A percentile compares a stretch with the other conserved stretches of the same genome.
Conservation (phyloP, 805 yeast species). For the Suhomyces sp. region DNA sequence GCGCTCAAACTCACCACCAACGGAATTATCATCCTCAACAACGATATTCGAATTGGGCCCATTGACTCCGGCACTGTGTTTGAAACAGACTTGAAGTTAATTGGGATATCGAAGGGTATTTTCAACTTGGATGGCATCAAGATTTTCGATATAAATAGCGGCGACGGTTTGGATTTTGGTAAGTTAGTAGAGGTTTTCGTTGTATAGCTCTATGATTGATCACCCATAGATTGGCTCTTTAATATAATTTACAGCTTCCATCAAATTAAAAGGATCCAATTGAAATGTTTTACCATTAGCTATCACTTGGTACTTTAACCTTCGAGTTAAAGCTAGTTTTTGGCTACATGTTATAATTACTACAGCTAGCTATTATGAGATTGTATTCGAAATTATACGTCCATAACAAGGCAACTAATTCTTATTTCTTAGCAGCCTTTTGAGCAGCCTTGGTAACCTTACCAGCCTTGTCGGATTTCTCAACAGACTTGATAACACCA, state of each 20-base stretch:
- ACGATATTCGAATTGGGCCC: conserved; percentile 63
- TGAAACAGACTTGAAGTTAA: conserved; percentile 58
- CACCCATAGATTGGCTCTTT: no score
- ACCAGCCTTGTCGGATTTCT: conserved; percentile 80
- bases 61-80: conserved; percentile 59
- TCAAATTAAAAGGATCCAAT: no score
- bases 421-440: conserved; percentile 75
- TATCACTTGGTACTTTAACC: no score
- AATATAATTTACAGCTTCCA: no score
- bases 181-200: conserved; percentile 68
- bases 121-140: conserved; percentile 63
- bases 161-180: conserved; percentile 71
- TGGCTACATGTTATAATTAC: no score
- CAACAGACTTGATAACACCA: conserved; percentile 97
- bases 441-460: conserved; percentile 96
- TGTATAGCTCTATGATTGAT: conserved; percentile 17
- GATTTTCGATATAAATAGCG: conserved; percentile 58
- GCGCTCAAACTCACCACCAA: conserved; percentile 38
- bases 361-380: no score
- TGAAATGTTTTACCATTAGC: no score
- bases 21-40: conserved; percentile 63
- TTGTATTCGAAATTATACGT: neutral
- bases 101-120: conserved; percentile 65
- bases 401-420: neutral
- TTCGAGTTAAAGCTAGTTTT: no score